A percentile compares a stretch with the other conserved stretches of the same genome.
Conservation (phyloP, 176 grass and related monocot genomes). For the Calamus simplicifolius region DNA sequence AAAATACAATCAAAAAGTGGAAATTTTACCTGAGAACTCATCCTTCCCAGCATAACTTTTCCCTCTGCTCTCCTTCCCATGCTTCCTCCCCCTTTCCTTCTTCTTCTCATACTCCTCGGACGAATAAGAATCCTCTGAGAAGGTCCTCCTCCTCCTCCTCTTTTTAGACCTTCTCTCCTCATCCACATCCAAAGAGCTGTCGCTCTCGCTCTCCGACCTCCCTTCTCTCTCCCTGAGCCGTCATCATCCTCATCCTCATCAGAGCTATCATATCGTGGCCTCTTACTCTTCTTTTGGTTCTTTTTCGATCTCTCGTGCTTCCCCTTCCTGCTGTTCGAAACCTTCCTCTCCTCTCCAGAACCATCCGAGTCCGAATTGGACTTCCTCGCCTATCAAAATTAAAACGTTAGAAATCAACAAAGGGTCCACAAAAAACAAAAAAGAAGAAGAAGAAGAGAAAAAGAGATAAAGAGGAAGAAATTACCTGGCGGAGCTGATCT, state of each 20-base stretch:
- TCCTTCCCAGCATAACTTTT: conserved; percentile 1
- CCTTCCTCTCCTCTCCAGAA: conserved; percentile 18
- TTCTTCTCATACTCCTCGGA: conserved; percentile 4
- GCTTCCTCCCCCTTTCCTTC: not conserved
- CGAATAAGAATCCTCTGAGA: conserved; percentile 6
- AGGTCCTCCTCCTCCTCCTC: conserved; percentile 26
- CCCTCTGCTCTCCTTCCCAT: not conserved
- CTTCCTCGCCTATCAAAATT: conserved; percentile 10
- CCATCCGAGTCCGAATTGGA: conserved; percentile 34
- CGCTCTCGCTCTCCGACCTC: conserved; percentile 7
- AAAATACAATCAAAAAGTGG: not conserved
- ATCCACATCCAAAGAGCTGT: conserved; percentile 22
- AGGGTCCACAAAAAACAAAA: no score
- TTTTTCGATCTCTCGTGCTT: conserved; percentile 22
- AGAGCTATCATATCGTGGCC: not conserved
- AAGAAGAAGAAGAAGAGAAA: not conserved
- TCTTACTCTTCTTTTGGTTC: conserved; percentile 17
- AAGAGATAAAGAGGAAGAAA: not conserved
- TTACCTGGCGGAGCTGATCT: conserved; percentile 1
- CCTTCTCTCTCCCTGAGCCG: no score
- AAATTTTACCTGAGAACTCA: conserved; percentile 13
- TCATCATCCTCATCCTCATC: no score
- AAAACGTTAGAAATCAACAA: no score
- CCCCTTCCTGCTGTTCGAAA: conserved; percentile 23
- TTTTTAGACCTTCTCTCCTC: conserved; percentile 14